phyloP scores from a whole-genome alignment of 2,329 filamentous ascomycete species.

The Colletotrichum sp. region DNA sequence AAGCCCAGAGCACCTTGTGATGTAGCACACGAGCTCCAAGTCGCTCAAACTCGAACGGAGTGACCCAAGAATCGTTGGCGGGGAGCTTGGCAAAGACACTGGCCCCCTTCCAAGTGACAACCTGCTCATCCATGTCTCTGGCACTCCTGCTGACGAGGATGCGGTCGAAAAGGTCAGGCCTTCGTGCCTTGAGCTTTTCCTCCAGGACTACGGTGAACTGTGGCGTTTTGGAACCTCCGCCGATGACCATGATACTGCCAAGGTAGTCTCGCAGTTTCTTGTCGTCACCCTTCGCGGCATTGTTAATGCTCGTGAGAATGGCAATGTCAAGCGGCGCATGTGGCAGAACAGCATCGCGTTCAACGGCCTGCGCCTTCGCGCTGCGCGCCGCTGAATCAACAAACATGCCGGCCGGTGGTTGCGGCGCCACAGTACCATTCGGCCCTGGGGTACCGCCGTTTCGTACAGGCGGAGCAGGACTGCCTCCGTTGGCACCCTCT shows the following conservation, averaged over 20 bases:
- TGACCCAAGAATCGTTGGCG: conserved; percentile 96
- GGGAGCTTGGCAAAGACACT: conserved; percentile 93
- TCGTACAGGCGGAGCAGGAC: conserved; percentile 56
- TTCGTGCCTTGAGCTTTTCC: conserved; percentile 74
- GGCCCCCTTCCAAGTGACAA: conserved; percentile 97
- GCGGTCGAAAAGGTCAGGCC: conserved; percentile 64
- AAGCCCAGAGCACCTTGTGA: conserved; percentile 76
- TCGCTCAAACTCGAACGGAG: conserved; percentile 84
- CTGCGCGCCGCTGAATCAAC: conserved; percentile 58
- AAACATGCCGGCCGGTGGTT: conserved; percentile 50
- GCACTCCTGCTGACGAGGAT: conserved; percentile 75
- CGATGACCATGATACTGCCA: conserved; percentile 88
- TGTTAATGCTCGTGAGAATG: conserved; percentile 86
- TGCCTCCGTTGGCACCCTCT: conserved; percentile 51
- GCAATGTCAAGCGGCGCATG: conserved; percentile 85
- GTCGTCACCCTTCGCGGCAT: conserved; percentile 87
- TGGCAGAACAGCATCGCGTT: conserved; percentile 82
- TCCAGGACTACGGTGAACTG: conserved; percentile 85
- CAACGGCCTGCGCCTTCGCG: conserved; percentile 61
- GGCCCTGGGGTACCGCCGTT: conserved; percentile 51
- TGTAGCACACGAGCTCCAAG: conserved; percentile 82
- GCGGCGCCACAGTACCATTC: conserved; percentile 30
- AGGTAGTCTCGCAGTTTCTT: conserved; percentile 92
- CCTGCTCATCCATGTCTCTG: conserved; percentile 93
- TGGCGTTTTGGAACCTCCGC: conserved; percentile 81